Base-by-base conservation (phyloP, 1,284 basidiomycete species). In the Papiliotrema flavescens region DNA sequence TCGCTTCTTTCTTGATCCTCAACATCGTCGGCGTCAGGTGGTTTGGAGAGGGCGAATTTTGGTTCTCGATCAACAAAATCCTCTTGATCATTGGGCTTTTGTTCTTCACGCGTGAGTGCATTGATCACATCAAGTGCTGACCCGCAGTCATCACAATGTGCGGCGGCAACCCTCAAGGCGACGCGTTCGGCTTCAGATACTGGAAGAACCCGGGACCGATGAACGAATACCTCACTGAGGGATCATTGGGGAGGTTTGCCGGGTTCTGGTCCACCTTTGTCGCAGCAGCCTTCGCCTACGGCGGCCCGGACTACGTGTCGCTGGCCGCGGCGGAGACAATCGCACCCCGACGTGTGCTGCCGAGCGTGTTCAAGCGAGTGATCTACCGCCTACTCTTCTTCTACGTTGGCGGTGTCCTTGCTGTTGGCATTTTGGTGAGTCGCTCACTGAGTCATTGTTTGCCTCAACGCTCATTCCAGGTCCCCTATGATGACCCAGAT, bases 251-350 rank as follows among this genome's bases (percentile, higher is more conserved):
- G 62, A 79, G 83, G 19, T 90, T 86, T 78, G 79, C 89, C 22
- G 87, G 79, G 17, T 81, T 89, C 63, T 75, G 88, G 51, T 79
- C 51, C 50, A 84, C 85, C 22, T 73, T 90, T 48, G 83, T 89
- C 20, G 86, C 88, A 68, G 88, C 89, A 13, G 86, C 85, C 1
- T 92, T 89, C 79, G 89, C 87, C 2, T 88, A 86, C 79, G 84
- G 87, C 67, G 88, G 86, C 53, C 86, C 90, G 76, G 90, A 93
- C 66, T 57, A 53, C 56, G 85, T 91, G 47, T 86, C 86, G 5
- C 83, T 88, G 14, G 75, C 76, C 3, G 78, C 86, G 56, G 72
- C 83, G 68, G 66, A 67, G 60, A 63, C 63, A 56, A 59, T 85
- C 71, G 88, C 82, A 67, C 89, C 89, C 1, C 82, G 87, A 46